A percentile compares a stretch with the other conserved stretches of the same genome.
Evolutionary conservation across 78 protist species (phyloP).

Genomic region (Tieghemostelium lacteum): DNA sequence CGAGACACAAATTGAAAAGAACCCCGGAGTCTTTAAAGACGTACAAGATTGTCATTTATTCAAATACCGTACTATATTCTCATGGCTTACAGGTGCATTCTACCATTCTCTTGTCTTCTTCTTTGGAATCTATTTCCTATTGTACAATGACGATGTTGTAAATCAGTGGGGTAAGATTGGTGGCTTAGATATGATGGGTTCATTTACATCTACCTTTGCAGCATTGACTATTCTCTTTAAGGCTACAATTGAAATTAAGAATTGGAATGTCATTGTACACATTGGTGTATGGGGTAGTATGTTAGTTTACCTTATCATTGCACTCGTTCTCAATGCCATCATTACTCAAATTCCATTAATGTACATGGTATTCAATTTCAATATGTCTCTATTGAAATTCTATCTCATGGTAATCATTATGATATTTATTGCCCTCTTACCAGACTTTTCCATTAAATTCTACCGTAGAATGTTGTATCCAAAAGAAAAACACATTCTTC

Average conservation of each 20-base stretch:
- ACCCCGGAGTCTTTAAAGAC: constrained; percentile 47
- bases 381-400: constrained; percentile 14
- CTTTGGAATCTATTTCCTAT: constrained; percentile 7
- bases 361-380: neutral
- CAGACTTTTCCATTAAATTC: constrained; percentile 23
- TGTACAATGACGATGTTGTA: neutral
- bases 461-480: constrained; percentile 11
- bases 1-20: constrained; percentile 21
- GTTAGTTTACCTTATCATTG: neutral
- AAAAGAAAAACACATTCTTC: neutral
- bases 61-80: constrained; percentile 3
- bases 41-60: constrained; percentile 23
- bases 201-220: constrained; percentile 1
- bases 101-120: constrained; percentile 52
- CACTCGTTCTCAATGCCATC: constrained; percentile 11
- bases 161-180: constrained; percentile 28
- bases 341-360: neutral
- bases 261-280: constrained; percentile 9
- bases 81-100: constrained; percentile 28
- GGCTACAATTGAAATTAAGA: constrained; percentile 10
- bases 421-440: constrained; percentile 27
- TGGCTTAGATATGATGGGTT: constrained; percentile 8
- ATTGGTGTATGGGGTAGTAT: constrained; percentile 18
- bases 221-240: constrained; percentile 8
- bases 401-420: constrained; percentile 14